These are phyloP conservation scores for Cryptococcus sp. DNA, from an alignment of 1,284 basidiomycete genomes.

Conservation along the genomic window DNA sequence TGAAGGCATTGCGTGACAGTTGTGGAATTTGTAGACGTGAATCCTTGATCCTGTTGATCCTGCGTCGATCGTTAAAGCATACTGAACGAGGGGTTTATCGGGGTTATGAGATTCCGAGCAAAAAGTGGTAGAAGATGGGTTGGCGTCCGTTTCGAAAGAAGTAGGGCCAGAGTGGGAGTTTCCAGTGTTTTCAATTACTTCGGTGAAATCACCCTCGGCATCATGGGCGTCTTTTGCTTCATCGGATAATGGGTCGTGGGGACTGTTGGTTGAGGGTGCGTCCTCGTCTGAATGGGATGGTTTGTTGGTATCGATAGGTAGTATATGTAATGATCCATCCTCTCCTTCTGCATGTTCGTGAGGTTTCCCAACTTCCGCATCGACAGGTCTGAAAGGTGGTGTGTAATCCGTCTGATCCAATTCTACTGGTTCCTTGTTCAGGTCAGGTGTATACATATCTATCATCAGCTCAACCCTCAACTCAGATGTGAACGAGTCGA, in stretches of 20 bases:
- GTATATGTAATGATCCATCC: slow-evolving; percentile 25
- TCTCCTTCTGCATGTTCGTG: slow-evolving; percentile 22
- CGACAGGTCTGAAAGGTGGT: slow-evolving; percentile 40
- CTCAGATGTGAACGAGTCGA: background rate
- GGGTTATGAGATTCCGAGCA: slow-evolving; percentile 60
- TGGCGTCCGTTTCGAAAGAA: slow-evolving; percentile 44
- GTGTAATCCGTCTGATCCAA: slow-evolving; percentile 30
- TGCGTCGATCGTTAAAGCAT: slow-evolving; percentile 95
- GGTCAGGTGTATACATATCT: slow-evolving; percentile 37
- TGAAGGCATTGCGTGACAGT: slow-evolving; percentile 70
- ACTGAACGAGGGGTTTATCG: slow-evolving; percentile 65
- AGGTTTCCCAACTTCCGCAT: slow-evolving; percentile 17
- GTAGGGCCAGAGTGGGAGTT: slow-evolving; percentile 19
- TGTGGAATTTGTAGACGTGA: slow-evolving; percentile 97
- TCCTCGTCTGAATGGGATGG: slow-evolving; percentile 6
- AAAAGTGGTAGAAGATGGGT: slow-evolving; percentile 46
- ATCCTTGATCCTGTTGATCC: slow-evolving; percentile 96
- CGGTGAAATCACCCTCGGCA: slow-evolving; percentile 31
- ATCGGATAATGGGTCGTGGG: slow-evolving; percentile 25
- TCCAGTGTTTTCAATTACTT: slow-evolving; percentile 28
- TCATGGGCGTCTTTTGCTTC: slow-evolving; percentile 20
- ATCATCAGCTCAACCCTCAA: slow-evolving; percentile 6
- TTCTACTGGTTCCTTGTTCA: slow-evolving; percentile 17
- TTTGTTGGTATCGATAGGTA: slow-evolving; percentile 15
- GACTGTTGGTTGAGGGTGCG: slow-evolving; percentile 7